Evolutionary conservation across 441 rosid species (phyloP).

Genomic region (Corymbia calophylla): DNA sequence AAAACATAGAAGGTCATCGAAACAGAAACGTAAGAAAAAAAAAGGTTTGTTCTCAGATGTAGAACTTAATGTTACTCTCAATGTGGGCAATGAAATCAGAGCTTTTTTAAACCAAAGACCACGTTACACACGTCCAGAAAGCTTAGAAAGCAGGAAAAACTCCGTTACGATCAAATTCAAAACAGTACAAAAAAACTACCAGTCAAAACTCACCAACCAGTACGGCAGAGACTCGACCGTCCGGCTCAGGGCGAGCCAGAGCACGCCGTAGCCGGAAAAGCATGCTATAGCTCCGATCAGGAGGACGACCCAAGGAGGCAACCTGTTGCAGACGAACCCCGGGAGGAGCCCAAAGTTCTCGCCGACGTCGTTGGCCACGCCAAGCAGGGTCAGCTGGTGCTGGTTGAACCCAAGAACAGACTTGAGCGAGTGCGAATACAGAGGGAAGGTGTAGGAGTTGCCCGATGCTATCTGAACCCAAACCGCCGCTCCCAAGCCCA

Average conservation of each 20-base stretch:
- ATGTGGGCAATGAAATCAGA: not conserved
- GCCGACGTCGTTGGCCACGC: not conserved
- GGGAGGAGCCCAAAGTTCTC: conserved; percentile 3
- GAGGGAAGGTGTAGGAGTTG: not conserved
- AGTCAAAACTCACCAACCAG: not conserved
- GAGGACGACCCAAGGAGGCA: not conserved
- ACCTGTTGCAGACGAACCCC: not conserved
- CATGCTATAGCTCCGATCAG: not conserved
- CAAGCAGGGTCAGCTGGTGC: conserved; percentile 2
- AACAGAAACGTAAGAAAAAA: not conserved
- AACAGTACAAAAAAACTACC: not conserved
- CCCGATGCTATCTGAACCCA: not conserved
- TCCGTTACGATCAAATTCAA: not conserved
- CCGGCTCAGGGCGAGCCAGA: not conserved
- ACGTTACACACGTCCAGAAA: not conserved
- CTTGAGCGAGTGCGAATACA: not conserved
- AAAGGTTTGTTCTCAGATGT: not conserved
- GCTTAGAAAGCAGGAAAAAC: not conserved
- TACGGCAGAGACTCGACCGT: not conserved
- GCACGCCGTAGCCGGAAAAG: conserved; percentile 3
- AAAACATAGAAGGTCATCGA: not conserved
- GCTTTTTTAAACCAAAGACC: not conserved
- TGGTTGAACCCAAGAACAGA: conserved; percentile 2
- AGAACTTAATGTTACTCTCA: not conserved
- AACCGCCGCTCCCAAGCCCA: not conserved